These are phyloP conservation scores for Geotrichum carabidarum DNA, from an alignment of 1,139 yeast species.

Conservation along the genomic window DNA sequence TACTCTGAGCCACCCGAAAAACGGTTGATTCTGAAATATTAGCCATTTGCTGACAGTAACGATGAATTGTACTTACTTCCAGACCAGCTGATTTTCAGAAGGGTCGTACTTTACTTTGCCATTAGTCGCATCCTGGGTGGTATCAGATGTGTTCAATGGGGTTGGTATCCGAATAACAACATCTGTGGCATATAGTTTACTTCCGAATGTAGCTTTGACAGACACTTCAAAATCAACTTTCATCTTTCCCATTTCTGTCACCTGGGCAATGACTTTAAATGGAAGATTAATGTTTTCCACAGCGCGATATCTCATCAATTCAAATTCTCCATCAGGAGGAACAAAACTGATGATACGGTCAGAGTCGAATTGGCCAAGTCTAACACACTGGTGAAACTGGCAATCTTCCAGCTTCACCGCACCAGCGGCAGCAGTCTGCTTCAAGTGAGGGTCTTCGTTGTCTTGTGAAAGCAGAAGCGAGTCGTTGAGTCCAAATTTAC, in stretches of 20 bases:
- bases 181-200: constrained; percentile 59
- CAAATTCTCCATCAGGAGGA: constrained; percentile 92
- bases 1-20: constrained; percentile 65
- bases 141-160: constrained; percentile 57
- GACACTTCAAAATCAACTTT: constrained; percentile 54
- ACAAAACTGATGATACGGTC: constrained; percentile 65
- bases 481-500: constrained; percentile 62
- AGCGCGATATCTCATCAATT: constrained; percentile 72
- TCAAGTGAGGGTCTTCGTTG: constrained; percentile 28
- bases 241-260: constrained; percentile 49
- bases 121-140: constrained; percentile 41
- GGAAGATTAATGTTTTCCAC: constrained; percentile 62
- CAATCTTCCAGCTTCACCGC: constrained; percentile 68
- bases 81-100: constrained; percentile 57
- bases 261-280: constrained; percentile 59
- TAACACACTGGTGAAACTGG: constrained; percentile 85
- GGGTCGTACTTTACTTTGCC: constrained; percentile 70
- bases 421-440: constrained; percentile 42
- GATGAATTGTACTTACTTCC: constrained; percentile 44
- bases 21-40: constrained; percentile 45
- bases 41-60: not conserved
- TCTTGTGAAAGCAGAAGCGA: constrained; percentile 31
- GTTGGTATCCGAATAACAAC: constrained; percentile 65
- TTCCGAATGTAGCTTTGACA: constrained; percentile 58
- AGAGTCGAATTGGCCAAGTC: constrained; percentile 60